Conservation (phyloP, 106 monocot genomes). For the Acorus gramineus region DNA sequence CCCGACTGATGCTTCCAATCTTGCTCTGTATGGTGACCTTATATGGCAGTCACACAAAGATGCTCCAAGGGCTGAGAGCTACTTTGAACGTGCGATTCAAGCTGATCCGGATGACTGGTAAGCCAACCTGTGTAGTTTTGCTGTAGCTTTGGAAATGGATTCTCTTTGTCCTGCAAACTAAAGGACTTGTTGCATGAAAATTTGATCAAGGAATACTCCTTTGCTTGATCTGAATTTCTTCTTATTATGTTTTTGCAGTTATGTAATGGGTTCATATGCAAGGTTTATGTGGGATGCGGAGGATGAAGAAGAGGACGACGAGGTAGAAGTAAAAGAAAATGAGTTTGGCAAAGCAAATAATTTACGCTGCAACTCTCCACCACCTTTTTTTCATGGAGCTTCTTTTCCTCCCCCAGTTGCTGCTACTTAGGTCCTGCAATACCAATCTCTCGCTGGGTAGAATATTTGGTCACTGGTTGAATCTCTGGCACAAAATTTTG, state of each 20-base stretch:
- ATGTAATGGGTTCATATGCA: constrained; percentile 8
- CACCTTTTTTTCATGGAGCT: background rate
- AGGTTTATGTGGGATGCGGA: constrained; percentile 11
- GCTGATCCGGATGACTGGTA: constrained; percentile 28
- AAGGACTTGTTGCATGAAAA: too few relatives aligned
- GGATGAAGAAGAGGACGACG: constrained; percentile 8
- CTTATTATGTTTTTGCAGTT: constrained; percentile 1
- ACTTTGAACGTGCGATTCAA: constrained; percentile 17
- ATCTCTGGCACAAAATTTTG: too few relatives aligned
- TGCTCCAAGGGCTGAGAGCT: constrained; percentile 9
- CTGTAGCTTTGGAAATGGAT: background rate
- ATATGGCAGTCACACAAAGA: constrained; percentile 26
- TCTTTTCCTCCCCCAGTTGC: background rate
- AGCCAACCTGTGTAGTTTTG: background rate
- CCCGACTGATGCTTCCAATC: constrained; percentile 16
- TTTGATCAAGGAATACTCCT: too few relatives aligned
- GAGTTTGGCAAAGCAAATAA: background rate
- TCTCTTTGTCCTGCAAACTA: background rate
- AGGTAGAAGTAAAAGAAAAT: background rate
- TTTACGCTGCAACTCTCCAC: background rate
- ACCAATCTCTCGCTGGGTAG: too few relatives aligned
- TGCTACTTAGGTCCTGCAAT: too few relatives aligned
- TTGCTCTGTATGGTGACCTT: constrained; percentile 20
- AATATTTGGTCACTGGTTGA: too few relatives aligned
- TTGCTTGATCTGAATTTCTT: too few relatives aligned